phyloP scores from a whole-genome alignment of 768 basidiomycete genomes.

The Wakefieldia striispora region DNA sequence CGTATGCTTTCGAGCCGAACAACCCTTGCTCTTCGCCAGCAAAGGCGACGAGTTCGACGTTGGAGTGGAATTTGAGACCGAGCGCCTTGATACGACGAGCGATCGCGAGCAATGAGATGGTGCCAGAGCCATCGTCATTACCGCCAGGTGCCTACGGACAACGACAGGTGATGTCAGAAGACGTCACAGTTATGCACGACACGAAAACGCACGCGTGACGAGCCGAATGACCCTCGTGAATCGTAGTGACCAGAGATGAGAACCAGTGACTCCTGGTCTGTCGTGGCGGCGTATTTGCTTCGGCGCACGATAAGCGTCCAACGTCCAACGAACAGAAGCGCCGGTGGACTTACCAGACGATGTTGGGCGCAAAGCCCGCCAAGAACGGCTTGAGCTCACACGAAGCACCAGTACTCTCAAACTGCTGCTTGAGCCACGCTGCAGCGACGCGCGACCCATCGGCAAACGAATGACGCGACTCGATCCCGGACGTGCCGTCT shows the following conservation, averaged over 20 bases:
- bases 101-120: slow-evolving; percentile 73
- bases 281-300: slow-evolving; percentile 59
- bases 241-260: slow-evolving; percentile 89
- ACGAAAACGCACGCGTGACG: slow-evolving; percentile 41
- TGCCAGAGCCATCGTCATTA: slow-evolving; percentile 65
- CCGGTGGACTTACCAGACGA: slow-evolving; percentile 61
- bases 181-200: not conserved
- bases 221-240: slow-evolving; percentile 86
- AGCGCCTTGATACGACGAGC: slow-evolving; percentile 70
- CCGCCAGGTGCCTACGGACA: slow-evolving; percentile 42
- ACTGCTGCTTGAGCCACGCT: slow-evolving; percentile 53
- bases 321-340: not conserved
- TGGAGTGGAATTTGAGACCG: slow-evolving; percentile 67
- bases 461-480: slow-evolving; percentile 84
- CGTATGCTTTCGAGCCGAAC: slow-evolving; percentile 74
- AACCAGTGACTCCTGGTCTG: slow-evolving; percentile 51
- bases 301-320: not conserved
- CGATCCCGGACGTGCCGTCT: slow-evolving; percentile 64
- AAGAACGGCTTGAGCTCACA: slow-evolving; percentile 71
- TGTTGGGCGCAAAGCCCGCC: slow-evolving; percentile 77
- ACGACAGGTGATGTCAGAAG: not conserved
- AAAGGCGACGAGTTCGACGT: slow-evolving; percentile 80
- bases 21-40: slow-evolving; percentile 93
- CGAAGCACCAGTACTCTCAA: slow-evolving; percentile 72
- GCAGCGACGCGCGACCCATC: slow-evolving; percentile 43